phyloP scores from a whole-genome alignment of 2,329 filamentous ascomycete genomes.

The Ascochyta viciae-villosae region DNA sequence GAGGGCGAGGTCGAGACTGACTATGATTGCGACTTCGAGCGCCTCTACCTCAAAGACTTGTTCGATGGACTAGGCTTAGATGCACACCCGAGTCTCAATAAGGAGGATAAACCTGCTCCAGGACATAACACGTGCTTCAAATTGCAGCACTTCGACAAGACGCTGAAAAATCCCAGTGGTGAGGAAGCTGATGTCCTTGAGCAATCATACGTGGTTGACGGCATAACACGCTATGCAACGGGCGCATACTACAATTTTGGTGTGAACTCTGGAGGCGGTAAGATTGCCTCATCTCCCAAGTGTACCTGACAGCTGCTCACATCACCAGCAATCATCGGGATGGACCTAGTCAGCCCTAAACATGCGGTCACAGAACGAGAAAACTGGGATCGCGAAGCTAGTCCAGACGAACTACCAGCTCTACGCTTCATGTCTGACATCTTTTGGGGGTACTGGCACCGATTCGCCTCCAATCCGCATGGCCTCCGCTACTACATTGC shows the following conservation, averaged over 20 bases:
- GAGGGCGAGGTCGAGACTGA: neutral
- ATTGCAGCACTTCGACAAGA: neutral
- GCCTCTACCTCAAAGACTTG: neutral
- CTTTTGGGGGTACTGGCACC: slow-evolving; percentile 19
- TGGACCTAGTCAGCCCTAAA: neutral
- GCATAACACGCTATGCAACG: neutral
- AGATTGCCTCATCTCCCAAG: neutral
- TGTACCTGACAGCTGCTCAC: neutral
- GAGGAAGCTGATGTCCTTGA: neutral
- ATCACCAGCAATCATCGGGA: neutral
- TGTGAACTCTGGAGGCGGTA: neutral
- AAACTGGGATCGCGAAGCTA: neutral
- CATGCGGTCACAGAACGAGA: neutral
- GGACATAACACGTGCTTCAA: slow-evolving; percentile 4
- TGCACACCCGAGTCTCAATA: neutral
- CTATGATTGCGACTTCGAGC: slow-evolving; percentile 4
- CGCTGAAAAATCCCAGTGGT: neutral
- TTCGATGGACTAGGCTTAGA: slow-evolving; percentile 3
- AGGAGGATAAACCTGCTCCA: slow-evolving; percentile 2
- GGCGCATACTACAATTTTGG: slow-evolving; percentile 5
- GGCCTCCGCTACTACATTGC: slow-evolving; percentile 17
- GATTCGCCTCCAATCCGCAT: slow-evolving; percentile 1
- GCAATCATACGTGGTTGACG: neutral
- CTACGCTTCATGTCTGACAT: slow-evolving; percentile 10
- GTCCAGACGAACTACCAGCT: slow-evolving; percentile 7